Evolutionary conservation across 176 grass and related monocot genomes (phyloP), one percentile per base, ranked within the genome.

Genomic region (Secale cereale): DNA sequence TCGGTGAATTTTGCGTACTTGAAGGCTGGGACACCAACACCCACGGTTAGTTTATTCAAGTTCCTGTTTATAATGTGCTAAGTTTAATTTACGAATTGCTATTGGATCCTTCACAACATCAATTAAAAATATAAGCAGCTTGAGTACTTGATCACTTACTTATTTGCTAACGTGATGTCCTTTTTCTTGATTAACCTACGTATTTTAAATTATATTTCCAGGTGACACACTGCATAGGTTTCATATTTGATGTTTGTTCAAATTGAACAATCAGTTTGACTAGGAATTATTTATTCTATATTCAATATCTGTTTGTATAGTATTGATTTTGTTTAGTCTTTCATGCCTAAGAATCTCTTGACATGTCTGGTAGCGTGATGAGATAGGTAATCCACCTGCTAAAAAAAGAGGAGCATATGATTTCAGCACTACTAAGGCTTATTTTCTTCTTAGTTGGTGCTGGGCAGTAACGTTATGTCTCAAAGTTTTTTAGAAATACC

Each of bases 1-100:
- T 98, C 96, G 0, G 89, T 98, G 43, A 98, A 98, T 91, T 89
- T 98, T 79, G 96, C 85, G 30, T 98, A 87, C 60, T 65, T 98
- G 64, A 98, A 95, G 83, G 93, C 96, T 76, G 96, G 96, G 36
- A 98, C 88, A 25, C 88, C 90, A 20, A 87, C 93, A 39, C 96
- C 93, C 3, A 98, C 88, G 76, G 96, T 98, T 70, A 90, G 93
- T 92, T 74, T 10, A 71, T 83, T 70, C 81, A 70, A 62, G 7
- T 81, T 87, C 10, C 7, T 80, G 14, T 71, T 70, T 65, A 82
- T 25, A n/a, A 29, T 50, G 12, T 78, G 20, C 40, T 67, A 1
- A 81, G 37, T 20, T 4, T 52, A 62, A 25, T 54, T 66, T 56
- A 60, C 16, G 6, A 43, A 39, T 43, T 31, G 6, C 22, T 32